Evolutionary conservation across 768 basidiomycete species (phyloP), one percentile per base, ranked within the genome.

Genomic region (Harrya chromipes): DNA sequence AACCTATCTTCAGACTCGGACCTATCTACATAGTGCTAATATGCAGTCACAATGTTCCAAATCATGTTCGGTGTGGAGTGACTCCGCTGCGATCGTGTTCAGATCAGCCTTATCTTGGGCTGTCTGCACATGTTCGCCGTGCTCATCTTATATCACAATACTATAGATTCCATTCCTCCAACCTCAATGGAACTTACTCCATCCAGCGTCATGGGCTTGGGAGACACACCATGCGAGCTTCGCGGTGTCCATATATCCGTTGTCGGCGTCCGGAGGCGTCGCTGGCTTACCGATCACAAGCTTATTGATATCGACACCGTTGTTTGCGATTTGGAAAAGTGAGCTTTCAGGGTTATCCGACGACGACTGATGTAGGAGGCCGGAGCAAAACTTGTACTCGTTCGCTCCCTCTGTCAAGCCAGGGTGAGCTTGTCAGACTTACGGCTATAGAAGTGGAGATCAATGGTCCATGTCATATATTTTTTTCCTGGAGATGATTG

Each of bases 321-420:
- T 69, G 1, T 66, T 67, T 29, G 72, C 62, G 54, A 80, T 79
- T 59, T 80, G 72, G 66, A 79, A 75, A 11, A 72, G 60, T 1
- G 84, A 72, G 1, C 82, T 76, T 26, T 80, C 52, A 2, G 85
- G 86, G 78, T 79, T 87, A 34, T 68, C 66, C 48, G 65, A 71
- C 3, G 82, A 81, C 1, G 84, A 85, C 2, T 74, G 61, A 14
- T 68, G 76, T 31, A 87, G 70, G 27, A 89, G 76, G 31, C 73
- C 74, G 19, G 61, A 44, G 64, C 84, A 86, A 29, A 79, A 80
- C 13, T 79, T 82, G 64, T 84, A 86, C 55, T 84, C 84, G 17
- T 62, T 67, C 16, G 71, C 60, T 35, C 83, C 83, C 76, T 84
- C 80, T 80, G 58, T 10, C 36, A 43, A 34, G 19, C 7, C 16